A percentile compares a stretch with the other conserved stretches of the same genome.
Evolutionary conservation across 2,329 filamentous ascomycete genomes (phyloP).

Genomic region (Neurospora sp.): DNA sequence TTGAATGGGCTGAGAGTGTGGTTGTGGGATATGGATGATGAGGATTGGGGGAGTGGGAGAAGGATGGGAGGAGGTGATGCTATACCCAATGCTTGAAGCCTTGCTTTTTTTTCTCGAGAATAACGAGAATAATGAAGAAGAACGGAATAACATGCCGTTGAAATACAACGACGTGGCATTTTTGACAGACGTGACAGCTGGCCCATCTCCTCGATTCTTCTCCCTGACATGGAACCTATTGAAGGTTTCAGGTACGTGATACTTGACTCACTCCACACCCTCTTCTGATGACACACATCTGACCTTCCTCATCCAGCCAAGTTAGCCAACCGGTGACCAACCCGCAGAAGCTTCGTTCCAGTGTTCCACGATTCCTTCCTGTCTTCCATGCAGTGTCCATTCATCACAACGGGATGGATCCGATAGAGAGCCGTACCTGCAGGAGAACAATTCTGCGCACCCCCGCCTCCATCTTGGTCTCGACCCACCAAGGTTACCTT

Average conservation of each 20-base stretch:
- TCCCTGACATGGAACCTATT: too few relatives aligned
- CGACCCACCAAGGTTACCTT: too few relatives aligned
- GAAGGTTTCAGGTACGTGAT: too few relatives aligned
- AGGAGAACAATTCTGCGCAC: background rate
- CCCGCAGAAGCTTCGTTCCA: background rate
- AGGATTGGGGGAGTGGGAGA: too few relatives aligned
- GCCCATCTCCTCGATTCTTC: too few relatives aligned
- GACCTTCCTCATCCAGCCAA: background rate
- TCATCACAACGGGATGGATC: background rate
- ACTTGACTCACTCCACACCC: too few relatives aligned
- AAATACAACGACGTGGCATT: background rate
- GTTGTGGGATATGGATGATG: too few relatives aligned
- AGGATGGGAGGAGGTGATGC: background rate
- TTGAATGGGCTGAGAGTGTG: too few relatives aligned
- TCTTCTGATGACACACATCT: too few relatives aligned
- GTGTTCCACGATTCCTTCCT: background rate
- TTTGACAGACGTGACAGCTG: background rate
- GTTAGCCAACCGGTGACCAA: background rate
- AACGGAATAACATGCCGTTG: background rate
- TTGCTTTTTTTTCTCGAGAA: background rate
- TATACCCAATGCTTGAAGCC: background rate
- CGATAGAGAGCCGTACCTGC: background rate
- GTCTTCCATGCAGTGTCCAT: background rate
- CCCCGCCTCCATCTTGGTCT: background rate
- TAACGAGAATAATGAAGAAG: background rate